Base-by-base conservation (phyloP, 495 filamentous ascomycete genomes). In the Penicillium parvum region DNA sequence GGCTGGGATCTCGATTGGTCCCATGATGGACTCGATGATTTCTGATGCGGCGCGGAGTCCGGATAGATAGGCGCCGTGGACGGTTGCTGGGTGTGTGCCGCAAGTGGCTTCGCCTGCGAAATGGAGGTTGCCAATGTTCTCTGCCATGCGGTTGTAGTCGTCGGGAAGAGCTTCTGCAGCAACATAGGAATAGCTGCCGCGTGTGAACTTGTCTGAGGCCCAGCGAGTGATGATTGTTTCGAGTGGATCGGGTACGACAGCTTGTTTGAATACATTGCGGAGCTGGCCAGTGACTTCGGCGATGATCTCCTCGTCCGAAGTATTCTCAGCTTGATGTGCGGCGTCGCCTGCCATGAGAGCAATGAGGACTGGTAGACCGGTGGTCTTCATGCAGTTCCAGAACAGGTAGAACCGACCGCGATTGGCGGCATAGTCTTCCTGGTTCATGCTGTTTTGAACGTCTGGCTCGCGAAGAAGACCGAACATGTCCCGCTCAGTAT, bases 101-200 rank as follows among this genome's bases (percentile, higher is more conserved):
- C 85, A 95, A 3, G 92, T 96, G 27, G 92, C 91, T 66, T 99
- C 92, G 17, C 92, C 92, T 3, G 94, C 92, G 65, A 99, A 99
- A 69, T 91, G 90, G 12, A 99, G 69, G 45, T 92, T 95, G 26
- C 87, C 88, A 33, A 95, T 70, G 2, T 82, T 68, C 49, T 76
- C 68, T n/a, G 92, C 90, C 88, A 97, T 95, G 14, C 79, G 67
- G 58, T 97, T 88, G 62, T 97, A 97, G 63, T 99, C 92, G 30
- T 88, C 88, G 1, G 86, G 81, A 16, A 78, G 78, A 54, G 94
- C 84, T 26, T 79, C 69, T 3, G 87, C 79, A 4, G 86, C 90
- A 1, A 95, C 86, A 52, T 87, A 99, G 3, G 94, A 97, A 64
- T 97, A 99, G 54, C 81, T 95, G 25, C 92, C 92, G 23, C 83